Conservation (phyloP, 2,329 filamentous ascomycete species). For the Aureobasidium subglaciale region DNA sequence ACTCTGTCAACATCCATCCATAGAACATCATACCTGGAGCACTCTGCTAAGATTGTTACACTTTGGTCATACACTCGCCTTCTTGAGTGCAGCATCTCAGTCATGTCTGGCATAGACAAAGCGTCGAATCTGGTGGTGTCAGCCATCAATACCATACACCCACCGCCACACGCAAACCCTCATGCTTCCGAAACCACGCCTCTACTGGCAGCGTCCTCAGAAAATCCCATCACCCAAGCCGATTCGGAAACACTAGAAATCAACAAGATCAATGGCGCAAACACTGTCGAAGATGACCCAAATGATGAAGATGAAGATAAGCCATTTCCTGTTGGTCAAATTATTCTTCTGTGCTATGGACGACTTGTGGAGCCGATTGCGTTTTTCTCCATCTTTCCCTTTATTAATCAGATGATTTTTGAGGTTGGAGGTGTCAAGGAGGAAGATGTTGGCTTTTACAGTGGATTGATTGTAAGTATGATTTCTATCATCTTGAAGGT, state of each 20-base stretch:
- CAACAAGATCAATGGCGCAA: not conserved
- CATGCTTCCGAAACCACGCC: conserved; percentile 9
- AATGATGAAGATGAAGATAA: conserved; percentile 33
- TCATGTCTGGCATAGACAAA: not conserved
- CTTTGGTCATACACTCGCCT: too few relatives aligned
- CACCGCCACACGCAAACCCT: not conserved
- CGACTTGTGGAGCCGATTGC: conserved; percentile 68
- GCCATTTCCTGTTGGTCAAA: conserved; percentile 56
- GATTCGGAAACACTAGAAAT: conserved; percentile 7
- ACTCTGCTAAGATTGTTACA: too few relatives aligned
- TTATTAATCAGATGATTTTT: conserved; percentile 70
- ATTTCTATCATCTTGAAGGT: not conserved
- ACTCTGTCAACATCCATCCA: too few relatives aligned
- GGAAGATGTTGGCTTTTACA: conserved; percentile 72
- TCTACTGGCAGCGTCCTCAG: conserved; percentile 5
- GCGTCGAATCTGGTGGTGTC: not conserved
- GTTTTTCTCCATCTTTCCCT: conserved; percentile 80
- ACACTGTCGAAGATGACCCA: not conserved
- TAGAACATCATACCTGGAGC: too few relatives aligned
- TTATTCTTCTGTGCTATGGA: conserved; percentile 65
- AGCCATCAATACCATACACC: too few relatives aligned
- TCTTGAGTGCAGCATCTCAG: too few relatives aligned
- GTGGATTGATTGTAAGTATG: conserved; percentile 52
- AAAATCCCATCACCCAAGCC: conserved; percentile 9
- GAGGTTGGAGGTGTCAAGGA: conserved; percentile 55